Base-by-base conservation (phyloP, 371 early-diverging fungal species). In the Apophysomyces elegans region DNA sequence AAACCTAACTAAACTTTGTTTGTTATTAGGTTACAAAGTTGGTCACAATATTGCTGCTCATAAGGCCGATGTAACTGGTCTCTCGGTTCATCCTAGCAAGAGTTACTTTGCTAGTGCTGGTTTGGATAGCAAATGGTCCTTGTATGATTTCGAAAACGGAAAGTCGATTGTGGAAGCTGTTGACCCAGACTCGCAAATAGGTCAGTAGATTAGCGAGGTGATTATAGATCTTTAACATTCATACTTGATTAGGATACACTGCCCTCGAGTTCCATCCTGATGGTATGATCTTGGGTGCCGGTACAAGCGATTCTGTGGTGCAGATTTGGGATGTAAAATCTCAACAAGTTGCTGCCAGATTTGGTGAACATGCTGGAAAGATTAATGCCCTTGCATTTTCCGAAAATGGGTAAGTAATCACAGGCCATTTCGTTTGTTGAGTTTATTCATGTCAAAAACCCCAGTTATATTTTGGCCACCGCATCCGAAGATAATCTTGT, bases 211-310 rank as follows among this genome's bases (percentile, higher is more conserved):
- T 11, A 4, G 13, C 37, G 37, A 12, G 58, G 37, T n/a, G 58
- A 11, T 21, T 5, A 50, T 21, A 50, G 8, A 50, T 26, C 21
- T 50, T 21, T 50, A 21, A 50, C 21, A 9, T 18, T 1, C n/a
- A 37, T n/a, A 14, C 32, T 16, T 58, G 2, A 39, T 39, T 58
- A 58, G 72, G 72, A 41, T 93, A 89, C 73, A 83, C 91, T 5
- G 72, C 87, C n/a, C 84, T 89, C 47, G 74, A 87, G 14, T 93
- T 95, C 87, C 96, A 97, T 79, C 97, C 97, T 9, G 97, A 97
- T 74, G 97, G 96, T 72, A 80, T 91, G 66, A 84, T 96, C 63
- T 72, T 95, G 41, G 96, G 88, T 37, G 86, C 91, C n/a, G 96
- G 94, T 63, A 90, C 92, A 0, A 61, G 73, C 39, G 90, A 93